Evolutionary conservation across 768 basidiomycete species (phyloP), one percentile per base, ranked within the genome.

Genomic region (Tricholoma furcatifolium): DNA sequence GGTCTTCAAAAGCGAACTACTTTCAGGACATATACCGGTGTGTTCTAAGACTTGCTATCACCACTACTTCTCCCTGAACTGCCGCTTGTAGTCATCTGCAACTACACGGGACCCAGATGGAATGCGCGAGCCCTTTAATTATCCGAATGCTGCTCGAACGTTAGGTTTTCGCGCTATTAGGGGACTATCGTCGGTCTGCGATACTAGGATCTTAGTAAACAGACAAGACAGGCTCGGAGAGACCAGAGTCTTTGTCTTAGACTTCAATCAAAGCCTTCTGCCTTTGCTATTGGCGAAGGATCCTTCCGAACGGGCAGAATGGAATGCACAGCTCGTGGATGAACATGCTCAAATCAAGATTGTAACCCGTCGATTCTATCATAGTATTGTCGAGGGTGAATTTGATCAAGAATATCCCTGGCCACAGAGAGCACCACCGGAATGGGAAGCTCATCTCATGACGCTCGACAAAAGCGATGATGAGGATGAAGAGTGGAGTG

Each of bases 21-120:
- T 51, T 45, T n/a, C 15, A n/a, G 50, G 43, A 27, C 43, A 51
- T 20, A 51, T 51, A 45, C 50, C 23, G 35, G 51, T 52, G 12
- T 36, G 15, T 52, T 38, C 21, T 18, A 40, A 27, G 6, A 23
- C n/a, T 2, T 31, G 44, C 10, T 52, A 36, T 46, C 9, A 40
- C 36, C 17, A 39, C 43, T 40, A n/a, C 40, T 51, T 51, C 43
- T 46, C 18, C 23, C 51, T 53, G 51, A n/a, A 53, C 38, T 11
- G 3, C 20, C 21, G 3, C 38, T 53, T 17, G n/a, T 47, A 53
- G 51, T 53, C 44, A 39, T n/a, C 23, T 47, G 43, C 51, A 47
- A 53, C 36, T 36, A 14, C 51, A 31, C 14, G 6, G 23, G 43
- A 45, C 36, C 47, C 47, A 48, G 4, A 20, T 46, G 51, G 51